These are phyloP conservation scores for Crithidia expoeki DNA, from an alignment of 208 protist genomes.

Conservation along the genomic window DNA sequence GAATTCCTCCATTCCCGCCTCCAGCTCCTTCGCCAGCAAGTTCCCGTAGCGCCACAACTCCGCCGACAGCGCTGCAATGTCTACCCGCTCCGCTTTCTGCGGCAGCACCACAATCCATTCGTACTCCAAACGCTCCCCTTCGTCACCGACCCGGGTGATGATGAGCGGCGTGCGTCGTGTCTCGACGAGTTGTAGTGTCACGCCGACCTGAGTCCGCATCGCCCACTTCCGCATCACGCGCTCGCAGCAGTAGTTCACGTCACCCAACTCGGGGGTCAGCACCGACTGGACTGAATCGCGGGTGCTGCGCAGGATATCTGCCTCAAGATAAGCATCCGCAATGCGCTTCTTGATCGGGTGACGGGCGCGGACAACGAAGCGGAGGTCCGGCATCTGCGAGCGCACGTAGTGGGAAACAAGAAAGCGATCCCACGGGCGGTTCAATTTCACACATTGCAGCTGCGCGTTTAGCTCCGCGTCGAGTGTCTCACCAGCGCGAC, in stretches of 20 bases:
- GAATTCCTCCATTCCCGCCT: conserved; percentile 83
- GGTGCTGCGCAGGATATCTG: conserved; percentile 82
- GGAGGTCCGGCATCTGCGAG: conserved; percentile 83
- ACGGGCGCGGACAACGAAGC: conserved; percentile 80
- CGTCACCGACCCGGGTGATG: conserved; percentile 79
- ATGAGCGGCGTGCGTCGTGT: conserved; percentile 91
- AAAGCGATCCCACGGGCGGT: conserved; percentile 87
- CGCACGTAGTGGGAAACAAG: conserved; percentile 88
- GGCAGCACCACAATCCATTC: conserved; percentile 88
- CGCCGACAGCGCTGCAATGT: conserved; percentile 58
- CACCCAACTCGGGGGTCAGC: conserved; percentile 84
- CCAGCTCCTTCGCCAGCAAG: conserved; percentile 62
- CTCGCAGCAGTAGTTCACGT: conserved; percentile 89
- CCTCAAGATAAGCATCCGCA: conserved; percentile 74
- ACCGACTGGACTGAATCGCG: conserved; percentile 89
- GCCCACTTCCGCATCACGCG: conserved; percentile 85
- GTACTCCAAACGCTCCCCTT: conserved; percentile 88
- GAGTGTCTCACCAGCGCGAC: conserved; percentile 63
- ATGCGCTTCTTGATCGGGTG: conserved; percentile 90
- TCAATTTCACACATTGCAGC: conserved; percentile 73
- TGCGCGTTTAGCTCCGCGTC: conserved; percentile 86
- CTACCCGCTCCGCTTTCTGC: conserved; percentile 69
- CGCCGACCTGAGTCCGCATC: conserved; percentile 49
- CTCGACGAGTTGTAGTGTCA: conserved; percentile 82
- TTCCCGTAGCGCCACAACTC: conserved; percentile 84